A percentile compares a stretch with the other conserved stretches of the same genome.
These are phyloP conservation scores for Fusarium bulbicola DNA, from an alignment of 2,329 filamentous ascomycete genomes.

Conservation along the genomic window DNA sequence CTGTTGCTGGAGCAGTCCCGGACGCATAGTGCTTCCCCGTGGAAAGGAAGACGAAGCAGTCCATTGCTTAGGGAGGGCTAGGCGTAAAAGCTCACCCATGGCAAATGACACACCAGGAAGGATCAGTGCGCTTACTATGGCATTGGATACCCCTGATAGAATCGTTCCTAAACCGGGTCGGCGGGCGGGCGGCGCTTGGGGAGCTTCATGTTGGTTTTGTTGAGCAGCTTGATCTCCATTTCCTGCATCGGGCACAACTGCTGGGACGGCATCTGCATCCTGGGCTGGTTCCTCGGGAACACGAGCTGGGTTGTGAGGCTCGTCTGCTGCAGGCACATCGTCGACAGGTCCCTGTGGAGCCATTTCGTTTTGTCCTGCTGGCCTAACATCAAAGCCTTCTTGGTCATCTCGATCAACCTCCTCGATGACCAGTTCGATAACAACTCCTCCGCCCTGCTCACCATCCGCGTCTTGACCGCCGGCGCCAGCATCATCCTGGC, in stretches of 20 bases:
- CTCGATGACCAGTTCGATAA: slow-evolving; percentile 49
- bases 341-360: slow-evolving; percentile 1
- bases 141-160: slow-evolving; percentile 57
- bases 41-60: slow-evolving; percentile 54
- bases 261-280: background rate
- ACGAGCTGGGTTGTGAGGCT: background rate
- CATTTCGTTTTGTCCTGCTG: slow-evolving; percentile 29
- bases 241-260: background rate
- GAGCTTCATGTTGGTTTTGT: slow-evolving; percentile 45
- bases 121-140: slow-evolving; percentile 67
- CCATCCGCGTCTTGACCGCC: slow-evolving; percentile 28
- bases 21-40: slow-evolving; percentile 49
- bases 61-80: slow-evolving; percentile 74
- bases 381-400: slow-evolving; percentile 45
- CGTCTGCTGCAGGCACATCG: background rate
- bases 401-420: slow-evolving; percentile 53
- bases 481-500: slow-evolving; percentile 28
- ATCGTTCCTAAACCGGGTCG: slow-evolving; percentile 48
- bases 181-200: slow-evolving; percentile 48
- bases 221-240: slow-evolving; percentile 1
- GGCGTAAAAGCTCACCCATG: slow-evolving; percentile 78
- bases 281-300: background rate
- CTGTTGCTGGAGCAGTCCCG: slow-evolving; percentile 78
- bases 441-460: slow-evolving; percentile 42
- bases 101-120: slow-evolving; percentile 84